Percentiles rank a stretch among this genome's conserved stretches.
These are phyloP conservation scores for Apiosordaria backusii DNA, from an alignment of 495 filamentous ascomycete genomes.

Conservation along the genomic window DNA sequence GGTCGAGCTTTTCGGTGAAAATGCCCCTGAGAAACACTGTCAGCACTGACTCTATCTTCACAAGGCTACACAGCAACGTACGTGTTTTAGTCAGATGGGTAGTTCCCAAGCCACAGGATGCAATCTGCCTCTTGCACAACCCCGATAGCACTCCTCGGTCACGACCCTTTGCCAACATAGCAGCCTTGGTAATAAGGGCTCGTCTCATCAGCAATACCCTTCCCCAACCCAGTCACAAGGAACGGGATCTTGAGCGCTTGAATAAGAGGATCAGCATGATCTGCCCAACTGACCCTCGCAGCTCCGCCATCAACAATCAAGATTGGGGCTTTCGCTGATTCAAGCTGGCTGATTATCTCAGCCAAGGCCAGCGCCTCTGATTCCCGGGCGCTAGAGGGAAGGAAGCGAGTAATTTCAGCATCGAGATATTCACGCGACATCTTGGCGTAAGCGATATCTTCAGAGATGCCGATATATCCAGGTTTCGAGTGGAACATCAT, in stretches of 20 bases:
- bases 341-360: conserved; percentile 26
- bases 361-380: conserved; percentile 23
- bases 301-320: conserved; percentile 36
- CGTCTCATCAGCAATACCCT: conserved; percentile 34
- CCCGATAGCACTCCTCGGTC: conserved; percentile 15
- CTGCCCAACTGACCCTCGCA: conserved; percentile 22
- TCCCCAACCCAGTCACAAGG: conserved; percentile 36
- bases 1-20: conserved; percentile 33
- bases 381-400: conserved; percentile 15
- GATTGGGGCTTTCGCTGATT: conserved; percentile 28
- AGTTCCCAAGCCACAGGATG: conserved; percentile 38
- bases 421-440: conserved; percentile 24
- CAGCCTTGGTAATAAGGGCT: conserved; percentile 31
- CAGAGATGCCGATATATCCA: conserved; percentile 29
- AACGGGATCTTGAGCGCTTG: conserved; percentile 31
- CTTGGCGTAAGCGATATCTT: conserved; percentile 32
- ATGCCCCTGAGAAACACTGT: conserved; percentile 26
- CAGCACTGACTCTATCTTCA: not conserved
- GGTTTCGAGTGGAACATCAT: conserved; percentile 25
- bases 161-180: conserved; percentile 31
- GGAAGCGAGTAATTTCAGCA: conserved; percentile 20
- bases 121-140: conserved; percentile 35
- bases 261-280: conserved; percentile 30
- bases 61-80: not conserved
- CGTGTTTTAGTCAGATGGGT: conserved; percentile 33